Conservation (phyloP, 257 asterid species). For the Solanum pimpinellifolium region DNA sequence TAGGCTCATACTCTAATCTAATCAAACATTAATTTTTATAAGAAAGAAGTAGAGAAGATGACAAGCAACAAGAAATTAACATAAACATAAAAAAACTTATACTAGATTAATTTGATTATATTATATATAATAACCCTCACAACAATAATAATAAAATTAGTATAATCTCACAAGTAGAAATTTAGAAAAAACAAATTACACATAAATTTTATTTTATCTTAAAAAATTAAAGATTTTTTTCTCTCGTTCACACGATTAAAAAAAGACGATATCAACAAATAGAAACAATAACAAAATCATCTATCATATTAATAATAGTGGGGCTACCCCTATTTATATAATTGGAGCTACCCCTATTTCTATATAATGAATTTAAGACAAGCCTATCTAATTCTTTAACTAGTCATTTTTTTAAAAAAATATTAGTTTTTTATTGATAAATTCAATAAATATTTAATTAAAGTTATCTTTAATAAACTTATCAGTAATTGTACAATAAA, state of each 20-base stretch:
- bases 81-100: background rate
- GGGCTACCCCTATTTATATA: background rate
- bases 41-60: background rate
- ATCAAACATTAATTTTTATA: background rate
- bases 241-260: no score
- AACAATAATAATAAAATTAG: no score
- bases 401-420: no score
- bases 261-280: background rate
- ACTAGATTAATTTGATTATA: background rate
- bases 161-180: background rate
- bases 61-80: background rate
- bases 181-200: no score
- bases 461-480: no score
- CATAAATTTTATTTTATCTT: no score
- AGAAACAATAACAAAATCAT: background rate
- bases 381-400: background rate
- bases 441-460: no score
- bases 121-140: background rate
- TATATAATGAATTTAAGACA: background rate
- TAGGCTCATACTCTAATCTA: background rate
- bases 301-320: no score
- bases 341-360: background rate
- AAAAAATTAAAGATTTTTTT: no score
- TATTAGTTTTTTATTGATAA: no score
- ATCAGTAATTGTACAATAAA: no score